Evolutionary conservation across 495 filamentous ascomycete genomes (phyloP), one percentile per base, ranked within the genome.

Genomic region (Mytilinidion resinicola): DNA sequence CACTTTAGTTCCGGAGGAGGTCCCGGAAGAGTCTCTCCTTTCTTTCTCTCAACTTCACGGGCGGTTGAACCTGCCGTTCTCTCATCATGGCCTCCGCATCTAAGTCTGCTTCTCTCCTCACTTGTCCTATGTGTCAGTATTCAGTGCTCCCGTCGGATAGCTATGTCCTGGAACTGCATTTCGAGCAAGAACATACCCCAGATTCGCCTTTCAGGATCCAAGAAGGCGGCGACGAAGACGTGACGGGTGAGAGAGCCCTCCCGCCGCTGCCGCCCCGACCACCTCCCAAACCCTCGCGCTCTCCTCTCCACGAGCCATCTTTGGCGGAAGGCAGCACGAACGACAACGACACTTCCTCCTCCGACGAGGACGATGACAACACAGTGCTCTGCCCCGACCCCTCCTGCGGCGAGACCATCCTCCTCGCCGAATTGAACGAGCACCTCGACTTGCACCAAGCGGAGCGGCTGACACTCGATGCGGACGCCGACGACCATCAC

Each of bases 361-460:
- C 59, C 46, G 56, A 51, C 25, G 62, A 67, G 38, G 69, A 72
- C 36, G 72, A 80, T 25, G 55, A 70, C 19, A 63, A 76, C 8
- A 90, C 84, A 62, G 75, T 83, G 42, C 76, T 83, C 49, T 96
- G 91, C 62, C 82, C 86, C 1, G 73, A 82, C 9, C 77, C 82
- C 11, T 80, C 80, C n/a, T 95, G 90, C 69, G 86, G 85, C 19
- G 88, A 95, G 65, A 68, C 77, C 15, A 70, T 92, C 44, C 72
- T 79, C 33, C 68, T 80, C 12, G 66, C 72, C 2, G 83, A 89
- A 59, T 70, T 93, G 36, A 79, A 86, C 21, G 81, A 77, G 36
- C 90, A 95, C 68, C 71, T 90, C 38, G 86, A 91, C 67, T 72
- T 91, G 49, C 90, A 96, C 71, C 67, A 73, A 38, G 78, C 81